phyloP scores from a whole-genome alignment of 1,139 yeast species.

The Protomyces gravidus region DNA sequence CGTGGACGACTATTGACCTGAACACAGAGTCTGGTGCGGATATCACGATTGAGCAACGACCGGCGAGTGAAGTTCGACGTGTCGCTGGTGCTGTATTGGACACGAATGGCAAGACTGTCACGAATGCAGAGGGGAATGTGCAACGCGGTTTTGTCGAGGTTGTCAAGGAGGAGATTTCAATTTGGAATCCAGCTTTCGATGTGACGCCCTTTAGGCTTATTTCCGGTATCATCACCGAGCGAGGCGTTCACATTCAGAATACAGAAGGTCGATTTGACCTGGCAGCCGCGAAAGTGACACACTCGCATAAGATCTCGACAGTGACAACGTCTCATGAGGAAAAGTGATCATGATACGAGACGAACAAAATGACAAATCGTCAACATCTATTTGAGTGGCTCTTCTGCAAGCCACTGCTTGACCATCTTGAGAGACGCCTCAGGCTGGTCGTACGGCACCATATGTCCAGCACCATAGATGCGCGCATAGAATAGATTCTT shows the following conservation, averaged over 20 bases:
- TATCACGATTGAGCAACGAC: slow-evolving; percentile 83
- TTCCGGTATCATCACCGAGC: slow-evolving; percentile 85
- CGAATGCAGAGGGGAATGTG: slow-evolving; percentile 38
- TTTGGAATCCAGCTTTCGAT: slow-evolving; percentile 97
- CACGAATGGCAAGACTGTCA: slow-evolving; percentile 36
- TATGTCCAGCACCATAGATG: slow-evolving; percentile 62
- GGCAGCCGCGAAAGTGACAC: slow-evolving; percentile 2
- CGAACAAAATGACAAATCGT: too few species aligned
- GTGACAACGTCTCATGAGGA: background rate
- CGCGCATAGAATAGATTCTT: slow-evolving; percentile 59
- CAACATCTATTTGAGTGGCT: too few species aligned
- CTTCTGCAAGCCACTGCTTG: slow-evolving; percentile 56
- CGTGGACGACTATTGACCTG: slow-evolving; percentile 80
- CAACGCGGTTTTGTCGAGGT: slow-evolving; percentile 56
- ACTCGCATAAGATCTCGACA: background rate
- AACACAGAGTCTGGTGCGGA: slow-evolving; percentile 62
- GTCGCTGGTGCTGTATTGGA: slow-evolving; percentile 57
- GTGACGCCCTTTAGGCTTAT: slow-evolving; percentile 79
- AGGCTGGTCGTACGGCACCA: slow-evolving; percentile 76
- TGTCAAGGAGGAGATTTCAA: slow-evolving; percentile 73
- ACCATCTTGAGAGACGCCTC: slow-evolving; percentile 68
- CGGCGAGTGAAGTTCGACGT: slow-evolving; percentile 69
- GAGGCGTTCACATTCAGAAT: slow-evolving; percentile 46
- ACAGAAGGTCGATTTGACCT: slow-evolving; percentile 39
- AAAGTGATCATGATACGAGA: too few species aligned